Evolutionary conservation across 2,329 filamentous ascomycete genomes (phyloP).

Genomic region (Ophiocordyceps robertsii): DNA sequence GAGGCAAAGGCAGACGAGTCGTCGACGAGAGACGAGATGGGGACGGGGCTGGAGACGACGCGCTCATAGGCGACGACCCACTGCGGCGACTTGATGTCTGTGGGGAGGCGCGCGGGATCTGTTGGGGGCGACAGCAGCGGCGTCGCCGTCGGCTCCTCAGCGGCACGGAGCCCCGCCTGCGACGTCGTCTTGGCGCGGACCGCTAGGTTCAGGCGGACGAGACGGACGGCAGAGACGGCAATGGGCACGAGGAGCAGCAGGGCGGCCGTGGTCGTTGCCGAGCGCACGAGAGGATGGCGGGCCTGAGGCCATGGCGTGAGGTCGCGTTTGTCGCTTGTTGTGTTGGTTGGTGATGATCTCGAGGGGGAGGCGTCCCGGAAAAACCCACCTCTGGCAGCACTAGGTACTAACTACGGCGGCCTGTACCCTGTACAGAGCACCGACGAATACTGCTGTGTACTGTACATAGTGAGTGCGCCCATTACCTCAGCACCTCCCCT

Average conservation of each 20-base stretch:
- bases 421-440: too few species aligned
- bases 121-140: not conserved
- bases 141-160: conserved; percentile 6
- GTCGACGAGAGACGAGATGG: not conserved
- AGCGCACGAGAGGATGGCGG: not conserved
- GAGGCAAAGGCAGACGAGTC: conserved; percentile 2
- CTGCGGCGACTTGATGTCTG: conserved; percentile 4
- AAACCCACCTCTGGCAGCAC: too few species aligned
- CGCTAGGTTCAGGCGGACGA: conserved; percentile 2
- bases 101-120: not conserved
- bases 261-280: not conserved
- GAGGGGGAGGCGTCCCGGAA: too few species aligned
- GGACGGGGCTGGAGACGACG: conserved; percentile 10
- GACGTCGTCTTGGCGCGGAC: conserved; percentile 5
- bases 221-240: conserved; percentile 4
- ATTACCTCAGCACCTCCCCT: too few species aligned
- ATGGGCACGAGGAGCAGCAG: conserved; percentile 1
- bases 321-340: too few species aligned
- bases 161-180: conserved; percentile 4
- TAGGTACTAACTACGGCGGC: too few species aligned
- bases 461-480: too few species aligned
- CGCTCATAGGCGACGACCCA: conserved; percentile 16
- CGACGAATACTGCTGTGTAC: too few species aligned
- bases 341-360: too few species aligned
- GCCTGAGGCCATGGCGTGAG: too few species aligned